phyloP scores from a whole-genome alignment of 331 rosid genomes.

The Quercus lobata region DNA sequence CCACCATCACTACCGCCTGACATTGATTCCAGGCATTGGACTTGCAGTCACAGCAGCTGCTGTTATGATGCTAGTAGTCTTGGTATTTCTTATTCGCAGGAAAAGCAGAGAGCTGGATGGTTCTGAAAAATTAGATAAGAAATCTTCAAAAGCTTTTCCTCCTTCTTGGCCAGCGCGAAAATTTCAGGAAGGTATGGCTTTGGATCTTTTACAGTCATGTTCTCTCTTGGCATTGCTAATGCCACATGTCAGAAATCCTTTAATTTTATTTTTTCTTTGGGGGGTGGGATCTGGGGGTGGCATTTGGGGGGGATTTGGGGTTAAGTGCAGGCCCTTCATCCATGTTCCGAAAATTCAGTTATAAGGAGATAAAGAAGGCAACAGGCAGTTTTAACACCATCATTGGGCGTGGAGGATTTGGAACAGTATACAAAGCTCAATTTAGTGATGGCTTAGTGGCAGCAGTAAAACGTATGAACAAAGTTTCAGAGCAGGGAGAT shows the following conservation, averaged over 20 bases:
- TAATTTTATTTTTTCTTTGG: background rate
- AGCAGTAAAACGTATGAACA: constrained; percentile 89
- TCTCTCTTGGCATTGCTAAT: constrained; percentile 5
- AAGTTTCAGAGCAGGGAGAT: constrained; percentile 81
- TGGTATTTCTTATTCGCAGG: constrained; percentile 75
- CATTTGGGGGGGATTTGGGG: constrained; percentile 4
- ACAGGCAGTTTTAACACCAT: constrained; percentile 66
- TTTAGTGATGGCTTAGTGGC: constrained; percentile 68
- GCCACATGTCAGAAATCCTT: constrained; percentile 4
- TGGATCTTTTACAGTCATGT: constrained; percentile 8
- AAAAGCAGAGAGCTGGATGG: constrained; percentile 73
- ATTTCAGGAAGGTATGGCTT: constrained; percentile 77
- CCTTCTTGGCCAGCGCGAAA: constrained; percentile 50
- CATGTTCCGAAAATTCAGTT: constrained; percentile 72
- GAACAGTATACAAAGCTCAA: constrained; percentile 89
- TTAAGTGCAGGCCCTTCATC: constrained; percentile 66
- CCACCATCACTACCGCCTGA: constrained; percentile 62
- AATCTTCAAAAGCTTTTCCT: constrained; percentile 51
- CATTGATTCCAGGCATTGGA: constrained; percentile 71
- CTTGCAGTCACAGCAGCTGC: constrained; percentile 76
- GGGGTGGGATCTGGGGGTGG: background rate
- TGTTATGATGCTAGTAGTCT: constrained; percentile 57
- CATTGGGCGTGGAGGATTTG: constrained; percentile 96
- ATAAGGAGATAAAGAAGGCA: constrained; percentile 92
- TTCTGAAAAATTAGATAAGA: constrained; percentile 42